Percentiles rank a stretch among this genome's conserved stretches.
Conservation (phyloP, 768 basidiomycete species). For the Myochromella boudieri region DNA sequence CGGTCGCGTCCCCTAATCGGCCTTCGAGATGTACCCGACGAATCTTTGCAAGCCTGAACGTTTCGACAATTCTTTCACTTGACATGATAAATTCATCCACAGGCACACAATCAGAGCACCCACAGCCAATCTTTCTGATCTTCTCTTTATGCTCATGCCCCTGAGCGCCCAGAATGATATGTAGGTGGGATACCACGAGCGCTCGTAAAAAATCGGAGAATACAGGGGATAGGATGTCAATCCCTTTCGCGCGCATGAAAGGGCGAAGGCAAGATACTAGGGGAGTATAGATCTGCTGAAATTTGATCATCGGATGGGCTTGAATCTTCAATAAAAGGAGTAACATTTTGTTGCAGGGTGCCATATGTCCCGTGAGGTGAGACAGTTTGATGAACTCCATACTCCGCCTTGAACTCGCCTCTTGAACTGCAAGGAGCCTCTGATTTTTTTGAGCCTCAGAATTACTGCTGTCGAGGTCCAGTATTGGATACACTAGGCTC, state of each 20-base stretch:
- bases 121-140: constrained; percentile 31
- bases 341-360: constrained; percentile 23
- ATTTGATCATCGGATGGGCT: constrained; percentile 15
- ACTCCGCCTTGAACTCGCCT: constrained; percentile 22
- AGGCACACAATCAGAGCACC: constrained; percentile 27
- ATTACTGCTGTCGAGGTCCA: constrained; percentile 1
- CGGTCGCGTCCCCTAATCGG: constrained; percentile 17
- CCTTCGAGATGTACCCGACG: constrained; percentile 26
- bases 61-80: constrained; percentile 4
- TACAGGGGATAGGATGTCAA: constrained; percentile 21
- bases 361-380: constrained; percentile 18
- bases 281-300: constrained; percentile 25
- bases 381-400: constrained; percentile 25
- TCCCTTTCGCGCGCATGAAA: constrained; percentile 13
- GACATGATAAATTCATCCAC: constrained; percentile 28
- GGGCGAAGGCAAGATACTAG: constrained; percentile 23
- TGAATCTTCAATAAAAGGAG: constrained; percentile 19
- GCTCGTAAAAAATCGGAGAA: constrained; percentile 28
- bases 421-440: constrained; percentile 1
- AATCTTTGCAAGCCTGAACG: constrained; percentile 19
- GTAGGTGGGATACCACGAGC: constrained; percentile 28
- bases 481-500: constrained; percentile 10
- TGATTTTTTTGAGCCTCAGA: neutral
- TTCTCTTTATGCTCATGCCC: constrained; percentile 6
- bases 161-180: constrained; percentile 25